Base-by-base conservation (phyloP, 148 eudicot genomes). In the Spergularia bocconei region DNA sequence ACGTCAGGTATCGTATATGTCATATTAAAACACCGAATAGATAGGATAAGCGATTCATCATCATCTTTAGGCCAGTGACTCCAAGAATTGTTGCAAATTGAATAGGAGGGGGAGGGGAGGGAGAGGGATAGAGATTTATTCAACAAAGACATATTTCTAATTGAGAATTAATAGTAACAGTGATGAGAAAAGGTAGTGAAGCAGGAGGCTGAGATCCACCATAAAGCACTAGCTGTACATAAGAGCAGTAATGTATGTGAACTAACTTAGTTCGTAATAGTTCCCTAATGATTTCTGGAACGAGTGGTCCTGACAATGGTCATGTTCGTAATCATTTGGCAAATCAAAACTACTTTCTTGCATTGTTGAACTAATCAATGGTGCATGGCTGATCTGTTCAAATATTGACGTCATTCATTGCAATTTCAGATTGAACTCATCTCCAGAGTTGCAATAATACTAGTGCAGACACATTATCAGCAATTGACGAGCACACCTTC, bases 341-440 rank as follows among this genome's bases (percentile, higher is more conserved):
- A 4, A 11, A n/a, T 13, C 48, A 53, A 25, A 15, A 53, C 8
- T 36, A 0, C 29, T 57, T 16, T 56, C 52, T 17, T 59, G 56
- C 15, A 21, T 72, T 8, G 60, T 29, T 47, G 21, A 59, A 59
- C 20, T 29, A 19, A 54, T 55, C 17, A 55, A 21, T 4, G 13
- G 15, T 50, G 19, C 16, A 36, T 11, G 12, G 58, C 63, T 44
- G 23, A 17, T 52, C 5, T 29, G 67, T 23, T 47, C 52, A 56
- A 55, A 60, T 47, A 59, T 48, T 79, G 70, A 79, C 33, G 16
- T 21, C 51, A 14, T 47, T 13, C 23, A 17, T 55, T 71, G 72
- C 73, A 63, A 67, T 39, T 85, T 86, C 89, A 94, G 97, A 88
- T 92, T 82, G 97, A 94, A 81, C 93, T 94, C 76, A 85, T 94